Percentiles rank a stretch among this genome's conserved stretches.
Evolutionary conservation across 129 eudicot genomes (phyloP).

Genomic region (Escallonia rubra): DNA sequence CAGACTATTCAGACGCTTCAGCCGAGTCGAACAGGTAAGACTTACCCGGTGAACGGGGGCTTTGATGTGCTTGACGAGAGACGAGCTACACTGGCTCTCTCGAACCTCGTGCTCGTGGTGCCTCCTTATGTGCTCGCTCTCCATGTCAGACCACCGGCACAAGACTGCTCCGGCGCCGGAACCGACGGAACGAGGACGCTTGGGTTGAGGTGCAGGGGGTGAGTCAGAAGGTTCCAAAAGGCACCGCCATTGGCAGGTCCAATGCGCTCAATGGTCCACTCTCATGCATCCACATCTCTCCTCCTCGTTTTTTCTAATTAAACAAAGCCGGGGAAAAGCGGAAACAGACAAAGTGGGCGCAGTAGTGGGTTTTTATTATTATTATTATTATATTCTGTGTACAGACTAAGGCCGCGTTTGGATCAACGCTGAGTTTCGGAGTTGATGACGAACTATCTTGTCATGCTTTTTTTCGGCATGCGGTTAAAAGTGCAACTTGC

Average conservation of each 20-base stretch:
- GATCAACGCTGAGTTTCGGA: too few relatives aligned
- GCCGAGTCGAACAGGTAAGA: background rate
- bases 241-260: conserved; percentile 33
- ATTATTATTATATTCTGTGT: too few relatives aligned
- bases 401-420: too few relatives aligned
- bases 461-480: too few relatives aligned
- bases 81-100: conserved; percentile 76
- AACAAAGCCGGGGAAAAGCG: background rate
- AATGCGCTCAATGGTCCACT: conserved; percentile 23
- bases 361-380: too few relatives aligned
- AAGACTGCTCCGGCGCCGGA: too few relatives aligned
- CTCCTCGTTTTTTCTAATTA: background rate
- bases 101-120: conserved; percentile 70
- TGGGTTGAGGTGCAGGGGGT: conserved; percentile 27
- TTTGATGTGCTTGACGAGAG: conserved; percentile 76
- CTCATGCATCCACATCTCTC: conserved; percentile 40
- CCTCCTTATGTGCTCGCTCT: conserved; percentile 48
- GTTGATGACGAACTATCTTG: too few relatives aligned
- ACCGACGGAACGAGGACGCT: conserved; percentile 5
- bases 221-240: conserved; percentile 31
- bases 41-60: conserved; percentile 76
- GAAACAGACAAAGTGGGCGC: too few relatives aligned
- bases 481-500: too few relatives aligned
- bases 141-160: conserved; percentile 21
- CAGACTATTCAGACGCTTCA: too few relatives aligned